Conservation (phyloP, 345 rosid species). For the Arabidopsis suecica region DNA sequence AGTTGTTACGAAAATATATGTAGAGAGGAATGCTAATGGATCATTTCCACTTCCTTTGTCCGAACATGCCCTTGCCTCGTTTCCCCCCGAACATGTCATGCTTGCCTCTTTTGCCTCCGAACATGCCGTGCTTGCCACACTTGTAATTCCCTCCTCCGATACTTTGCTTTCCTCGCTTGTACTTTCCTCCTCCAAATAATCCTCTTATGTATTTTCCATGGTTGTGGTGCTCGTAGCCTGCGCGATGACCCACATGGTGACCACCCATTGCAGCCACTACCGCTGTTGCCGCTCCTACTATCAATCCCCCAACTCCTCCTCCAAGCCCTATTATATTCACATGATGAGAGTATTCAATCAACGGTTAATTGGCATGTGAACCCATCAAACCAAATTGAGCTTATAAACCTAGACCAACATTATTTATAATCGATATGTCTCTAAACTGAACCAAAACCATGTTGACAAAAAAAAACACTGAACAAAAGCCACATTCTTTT, state of each 20-base stretch:
- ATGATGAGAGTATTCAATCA: neutral
- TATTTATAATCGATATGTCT: neutral
- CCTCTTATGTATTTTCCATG: conserved; percentile 46
- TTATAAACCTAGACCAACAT: neutral
- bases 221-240: conserved; percentile 39
- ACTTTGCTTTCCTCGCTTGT: conserved; percentile 44
- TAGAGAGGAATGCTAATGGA: neutral
- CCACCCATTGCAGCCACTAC: conserved; percentile 87
- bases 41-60: conserved; percentile 47
- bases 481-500: neutral
- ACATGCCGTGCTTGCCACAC: conserved; percentile 46
- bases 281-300: conserved; percentile 89
- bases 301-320: conserved; percentile 69
- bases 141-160: conserved; percentile 45
- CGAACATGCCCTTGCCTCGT: conserved; percentile 47
- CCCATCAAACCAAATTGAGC: neutral
- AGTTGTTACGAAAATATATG: neutral
- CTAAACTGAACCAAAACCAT: neutral
- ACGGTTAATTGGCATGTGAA: neutral
- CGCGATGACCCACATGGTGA: conserved; percentile 54
- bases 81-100: conserved; percentile 47
- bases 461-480: neutral
- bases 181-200: conserved; percentile 39
- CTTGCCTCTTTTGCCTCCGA: conserved; percentile 49
- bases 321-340: conserved; percentile 52